These are phyloP conservation scores for Penicillium canariense DNA, from an alignment of 495 filamentous ascomycete genomes.

Conservation along the genomic window DNA sequence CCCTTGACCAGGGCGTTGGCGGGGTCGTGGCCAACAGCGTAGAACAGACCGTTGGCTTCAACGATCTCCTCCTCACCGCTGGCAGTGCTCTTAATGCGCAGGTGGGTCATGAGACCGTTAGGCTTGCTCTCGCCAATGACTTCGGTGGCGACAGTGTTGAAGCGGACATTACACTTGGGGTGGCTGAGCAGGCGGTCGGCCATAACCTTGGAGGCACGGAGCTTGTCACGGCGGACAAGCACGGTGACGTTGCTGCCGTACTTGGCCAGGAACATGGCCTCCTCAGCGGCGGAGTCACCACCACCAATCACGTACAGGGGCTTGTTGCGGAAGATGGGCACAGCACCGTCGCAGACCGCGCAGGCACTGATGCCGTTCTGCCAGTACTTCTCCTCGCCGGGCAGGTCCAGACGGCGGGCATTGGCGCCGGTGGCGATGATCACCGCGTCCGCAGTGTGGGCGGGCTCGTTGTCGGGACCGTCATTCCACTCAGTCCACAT, in stretches of 20 bases:
- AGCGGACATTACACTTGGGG: conserved; percentile 85
- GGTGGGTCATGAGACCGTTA: conserved; percentile 75
- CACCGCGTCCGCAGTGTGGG: conserved; percentile 80
- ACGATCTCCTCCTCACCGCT: conserved; percentile 77
- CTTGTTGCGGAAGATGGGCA: conserved; percentile 96
- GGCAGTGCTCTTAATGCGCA: conserved; percentile 75
- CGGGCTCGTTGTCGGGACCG: conserved; percentile 55
- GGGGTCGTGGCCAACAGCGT: conserved; percentile 95
- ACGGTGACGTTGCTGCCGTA: conserved; percentile 95
- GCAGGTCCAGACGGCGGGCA: conserved; percentile 73
- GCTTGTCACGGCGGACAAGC: conserved; percentile 78
- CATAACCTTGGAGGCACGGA: conserved; percentile 90
- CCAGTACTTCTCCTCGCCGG: conserved; percentile 95
- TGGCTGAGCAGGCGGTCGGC: conserved; percentile 76
- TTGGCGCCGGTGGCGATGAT: conserved; percentile 97
- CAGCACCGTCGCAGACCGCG: conserved; percentile 95
- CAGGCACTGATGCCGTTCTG: conserved; percentile 95
- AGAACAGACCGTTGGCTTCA: conserved; percentile 91
- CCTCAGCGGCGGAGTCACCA: conserved; percentile 95
- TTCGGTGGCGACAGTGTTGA: conserved; percentile 76
- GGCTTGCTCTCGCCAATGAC: conserved; percentile 77
- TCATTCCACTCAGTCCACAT: conserved; percentile 88
- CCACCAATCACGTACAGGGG: conserved; percentile 94
- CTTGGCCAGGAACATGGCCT: conserved; percentile 96
- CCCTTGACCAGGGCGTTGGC: conserved; percentile 84